Base-by-base conservation (phyloP, 768 basidiomycete genomes). In the Sarcodon sp. region DNA sequence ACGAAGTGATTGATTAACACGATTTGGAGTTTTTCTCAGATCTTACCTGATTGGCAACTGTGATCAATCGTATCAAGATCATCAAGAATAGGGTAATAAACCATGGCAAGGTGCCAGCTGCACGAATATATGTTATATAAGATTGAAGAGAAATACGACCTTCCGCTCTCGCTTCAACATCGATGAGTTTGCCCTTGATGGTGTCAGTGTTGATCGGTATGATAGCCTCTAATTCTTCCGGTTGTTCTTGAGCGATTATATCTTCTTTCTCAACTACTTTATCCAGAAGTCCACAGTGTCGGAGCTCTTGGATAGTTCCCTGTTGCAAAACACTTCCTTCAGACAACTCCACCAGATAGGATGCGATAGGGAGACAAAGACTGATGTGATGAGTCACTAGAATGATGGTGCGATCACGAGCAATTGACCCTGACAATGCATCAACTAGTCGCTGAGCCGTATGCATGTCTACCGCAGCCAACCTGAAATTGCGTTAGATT, bases 371-470 rank as follows among this genome's bases (percentile, higher is more conserved):
- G 0, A 86, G 68, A 55, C 84, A 86, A 6, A 90, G 69, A 33
- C 69, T 72, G 49, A 87, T 76, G 57, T 89, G 85, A 58, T 93
- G 89, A 0, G 88, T 90, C 46, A 91, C 86, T 13, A 93, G 71
- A 50, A 91, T 72, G 53, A 90, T 73, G 0, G 88, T 91, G 12
- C 88, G 70, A 45, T 69, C 73, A 12, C 64, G 63, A 51, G 81
- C 75, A 12, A 91, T 68, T 1, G 69, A 62, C 7, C 88, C 80
- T 7, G 66, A 66, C 12, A 91, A 64, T 52, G 84, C 87, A 34
- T 75, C 65, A 48, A 85, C 77, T 15, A 93, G 61, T 54, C 83
- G 80, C 39, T 74, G 72, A 6, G 84, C 82, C 0, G 84, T 86
- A 53, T 87, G 83, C 73, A 83, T 83, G 57, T 85, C 83, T 2